Base-by-base conservation (phyloP, 2,329 filamentous ascomycete species). In the Fusarium sp. region DNA sequence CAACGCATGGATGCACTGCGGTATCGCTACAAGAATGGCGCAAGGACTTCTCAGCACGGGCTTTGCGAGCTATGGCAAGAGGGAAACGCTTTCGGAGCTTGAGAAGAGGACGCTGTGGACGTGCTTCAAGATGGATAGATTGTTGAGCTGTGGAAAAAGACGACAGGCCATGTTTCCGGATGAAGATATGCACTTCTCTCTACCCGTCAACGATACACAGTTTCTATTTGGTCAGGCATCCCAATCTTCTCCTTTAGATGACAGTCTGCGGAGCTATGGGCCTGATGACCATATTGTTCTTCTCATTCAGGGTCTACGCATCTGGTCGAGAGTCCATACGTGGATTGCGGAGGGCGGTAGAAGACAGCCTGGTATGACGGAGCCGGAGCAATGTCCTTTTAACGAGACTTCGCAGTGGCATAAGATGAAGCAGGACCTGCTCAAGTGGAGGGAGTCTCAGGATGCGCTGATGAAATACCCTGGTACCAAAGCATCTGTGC, bases 1-100 rank as follows among this genome's bases (percentile, higher is more conserved):
- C 28, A 73, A 59, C 19, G 71, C 71, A 1, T 73, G 71, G 71
- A 73, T 73, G 71, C 71, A 73, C 3, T 69, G 63, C 0, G 71
- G 71, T 0, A 70, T 73, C 20, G 71, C 71, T 1, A 66, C 68
- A 0, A 43, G 71, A 17, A 73, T 73, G 71, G 71, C 69, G 1
- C 71, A 73, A 15, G 71, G 71, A 0, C 17, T 73, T 1, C 51
- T 73, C 2, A 71, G 71, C 10, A 66, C 68, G 1, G 67, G 70
- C 0, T 65, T 72, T 4, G 58, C 67, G 3, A 60, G 54, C 3
- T 67, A 65, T 11, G 56, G 52, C 1, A 73, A 61, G 6, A 53
- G 42, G 7, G 60, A 56, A 1, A 61, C 66, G 0, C 53, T 73
- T 0, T 70, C 71, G 0, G 71, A 73, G 2, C 44, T 73, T 6